phyloP scores from a whole-genome alignment of 345 rosid genomes.

The Litchi chinensis region DNA sequence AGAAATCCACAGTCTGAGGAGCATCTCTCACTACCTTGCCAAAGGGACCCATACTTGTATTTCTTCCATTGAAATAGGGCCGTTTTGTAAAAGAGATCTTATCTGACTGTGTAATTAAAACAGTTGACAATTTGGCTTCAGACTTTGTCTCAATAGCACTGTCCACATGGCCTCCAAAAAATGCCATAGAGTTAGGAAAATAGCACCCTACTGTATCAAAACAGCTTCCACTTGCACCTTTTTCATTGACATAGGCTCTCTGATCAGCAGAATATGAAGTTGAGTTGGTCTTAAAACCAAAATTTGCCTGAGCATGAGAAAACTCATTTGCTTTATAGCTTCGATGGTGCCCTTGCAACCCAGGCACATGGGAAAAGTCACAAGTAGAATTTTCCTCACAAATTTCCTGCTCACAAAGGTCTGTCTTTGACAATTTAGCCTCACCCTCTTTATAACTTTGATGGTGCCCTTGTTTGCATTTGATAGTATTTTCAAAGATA shows the following conservation, averaged over 20 bases:
- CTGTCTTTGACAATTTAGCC: not conserved
- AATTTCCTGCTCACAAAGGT: conserved; percentile 2
- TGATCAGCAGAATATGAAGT: conserved; percentile 22
- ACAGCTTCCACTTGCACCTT: conserved; percentile 3
- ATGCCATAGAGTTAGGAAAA: conserved; percentile 4
- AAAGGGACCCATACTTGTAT: not conserved
- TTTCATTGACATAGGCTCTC: not conserved
- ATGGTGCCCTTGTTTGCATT: conserved; percentile 1
- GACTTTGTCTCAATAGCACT: not conserved
- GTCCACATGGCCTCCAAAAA: conserved; percentile 11
- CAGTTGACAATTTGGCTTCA: not conserved
- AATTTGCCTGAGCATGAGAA: not conserved
- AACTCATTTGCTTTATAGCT: conserved; percentile 12
- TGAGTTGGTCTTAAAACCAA: conserved; percentile 10
- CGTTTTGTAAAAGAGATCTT: conserved; percentile 7
- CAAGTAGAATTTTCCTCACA: not conserved
- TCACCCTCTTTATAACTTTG: conserved; percentile 1
- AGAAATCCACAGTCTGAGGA: conserved; percentile 1
- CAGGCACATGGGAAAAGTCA: not conserved
- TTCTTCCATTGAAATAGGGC: not conserved
- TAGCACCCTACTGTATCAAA: not conserved
- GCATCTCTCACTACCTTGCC: not conserved
- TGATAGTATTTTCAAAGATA: not conserved
- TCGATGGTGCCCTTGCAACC: not conserved
- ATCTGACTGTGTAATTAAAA: not conserved